Evolutionary conservation across 2,329 filamentous ascomycete species (phyloP), one percentile per base, ranked within the genome.

Genomic region (Arthrinium phaeospermum): DNA sequence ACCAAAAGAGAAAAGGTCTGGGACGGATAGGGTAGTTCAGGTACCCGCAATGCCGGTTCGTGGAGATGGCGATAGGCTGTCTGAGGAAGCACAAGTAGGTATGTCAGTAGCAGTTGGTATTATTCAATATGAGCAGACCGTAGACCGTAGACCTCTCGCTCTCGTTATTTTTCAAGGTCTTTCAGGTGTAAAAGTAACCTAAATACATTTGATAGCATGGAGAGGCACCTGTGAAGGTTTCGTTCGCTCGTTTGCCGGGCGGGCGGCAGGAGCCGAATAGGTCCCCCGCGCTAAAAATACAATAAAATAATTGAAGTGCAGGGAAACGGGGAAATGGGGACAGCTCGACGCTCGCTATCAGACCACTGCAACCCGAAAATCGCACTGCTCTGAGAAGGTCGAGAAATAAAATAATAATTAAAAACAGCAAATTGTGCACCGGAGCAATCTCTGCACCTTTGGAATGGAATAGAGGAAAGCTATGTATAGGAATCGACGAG

Each of bases 11-110:
- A 64, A 64, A 64, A 64, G 57, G 19, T n/a, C 57, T 64, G 57
- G 57, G 57, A 64, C 57, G 57, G 34, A 64, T 37, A 64, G 57
- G 57, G 57, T 64, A 22, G 57, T 64, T 64, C 57, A 64, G 57
- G 57, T 64, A 64, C 57, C 57, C 57, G 57, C 57, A 64, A 64
- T 64, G 57, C 41, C 57, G 57, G 41, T 19, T 64, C 34, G 57
- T 64, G 30, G 57, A 22, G 41, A 64, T 64, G 57, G 57, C 37
- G 57, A 64, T 34, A 6, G 34, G 5, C 57, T 64, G 41, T 22
- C 57, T 64, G 57, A n/a, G 30, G 57, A 64, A 22, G 57, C 57
- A 64, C 57, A 64, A 64, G 34, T 64, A n/a, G 24, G 47, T 49
- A 19, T 6, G 45, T 46, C 4, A 8, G 45, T 57, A 22, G 37